phyloP scores from a whole-genome alignment of 2,329 filamentous ascomycete genomes.

The Calonectria henricotiae region DNA sequence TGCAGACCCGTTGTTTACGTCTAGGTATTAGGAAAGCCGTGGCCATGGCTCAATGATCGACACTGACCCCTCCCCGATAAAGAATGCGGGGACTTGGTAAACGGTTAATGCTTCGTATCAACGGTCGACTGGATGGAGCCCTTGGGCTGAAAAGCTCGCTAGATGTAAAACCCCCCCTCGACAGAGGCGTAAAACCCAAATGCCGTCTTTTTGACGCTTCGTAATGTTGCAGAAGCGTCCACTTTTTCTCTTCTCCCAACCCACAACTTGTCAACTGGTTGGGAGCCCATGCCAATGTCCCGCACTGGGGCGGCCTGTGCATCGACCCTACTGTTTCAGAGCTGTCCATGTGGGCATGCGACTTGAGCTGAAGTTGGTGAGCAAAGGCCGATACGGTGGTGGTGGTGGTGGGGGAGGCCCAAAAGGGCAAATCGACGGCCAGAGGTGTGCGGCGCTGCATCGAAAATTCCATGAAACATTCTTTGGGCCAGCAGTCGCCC shows the following conservation, averaged over 20 bases:
- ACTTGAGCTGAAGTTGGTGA: constrained; percentile 18
- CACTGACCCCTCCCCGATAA: constrained; percentile 4
- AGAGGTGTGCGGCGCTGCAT: constrained; percentile 34
- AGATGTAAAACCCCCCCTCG: constrained; percentile 6
- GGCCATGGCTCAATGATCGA: constrained; percentile 29
- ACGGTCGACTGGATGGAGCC: neutral
- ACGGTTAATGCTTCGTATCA: neutral
- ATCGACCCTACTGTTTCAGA: constrained; percentile 36
- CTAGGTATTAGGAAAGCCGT: constrained; percentile 6
- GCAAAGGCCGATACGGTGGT: constrained; percentile 7
- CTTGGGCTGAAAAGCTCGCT: constrained; percentile 16
- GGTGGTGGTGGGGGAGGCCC: constrained; percentile 17
- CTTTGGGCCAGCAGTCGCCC: constrained; percentile 39
- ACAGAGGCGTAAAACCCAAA: neutral
- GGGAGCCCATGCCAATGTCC: constrained; percentile 8
- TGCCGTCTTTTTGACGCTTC: neutral
- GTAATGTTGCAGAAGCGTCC: constrained; percentile 4
- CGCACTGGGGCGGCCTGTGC: constrained; percentile 26
- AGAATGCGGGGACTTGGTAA: neutral
- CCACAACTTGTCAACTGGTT: constrained; percentile 14
- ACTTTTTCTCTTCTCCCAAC: neutral
- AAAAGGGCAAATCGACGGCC: constrained; percentile 7
- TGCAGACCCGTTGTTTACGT: neutral
- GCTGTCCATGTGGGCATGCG: constrained; percentile 27
- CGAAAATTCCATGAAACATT: constrained; percentile 53